Evolutionary conservation across 129 eudicot species (phyloP), one percentile per base, ranked within the genome.

Genomic region (Rutidosis leptorrhynchoides): DNA sequence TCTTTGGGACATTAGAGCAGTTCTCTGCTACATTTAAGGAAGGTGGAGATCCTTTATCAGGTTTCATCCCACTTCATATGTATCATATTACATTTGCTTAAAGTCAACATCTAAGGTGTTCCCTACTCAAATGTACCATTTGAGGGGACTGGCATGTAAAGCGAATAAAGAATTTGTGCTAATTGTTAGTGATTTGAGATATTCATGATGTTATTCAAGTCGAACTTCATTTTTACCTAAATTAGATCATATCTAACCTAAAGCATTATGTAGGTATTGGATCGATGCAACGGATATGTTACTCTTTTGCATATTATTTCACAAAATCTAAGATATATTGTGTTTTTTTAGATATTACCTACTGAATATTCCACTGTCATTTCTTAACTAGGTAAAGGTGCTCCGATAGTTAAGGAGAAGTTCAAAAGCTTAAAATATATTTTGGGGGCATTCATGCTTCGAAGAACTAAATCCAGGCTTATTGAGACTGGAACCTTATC

Each of bases 381-480:
- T 72, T 49, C 49, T 8, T 71, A 25, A 65, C 77, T 81, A 90
- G 95, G 82, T 67, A 72, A 69, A 60, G 80, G 80, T 77, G 77
- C 84, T 66, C 76, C 76, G 37, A 68, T 77, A 51, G 69, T 57
- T 48, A 81, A 78, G 63, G 89, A 85, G 62, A 91, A 80, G 62
- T 84, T 85, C 63, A 88, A 74, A 66, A 74, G 72, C 58, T 83
- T 92, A 68, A 92, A 84, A 70, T 81, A 84, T 75, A 66, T 88
- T 67, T 60, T 92, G 70, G 86, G 84, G 30, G 95, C 95, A 43
- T 88, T 92, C 54, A 92, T 92, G 98, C 87, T 88, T 72, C 89
- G 98, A 59, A 80, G 98, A 79, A 92, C 98, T 70, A 92, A 92
- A 79, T 70, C 91, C 25, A 83, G 71, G 84, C 98, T 92, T 74